These are phyloP conservation scores for Clitopilus passeckerianus DNA, from an alignment of 768 basidiomycete genomes.

Conservation along the genomic window DNA sequence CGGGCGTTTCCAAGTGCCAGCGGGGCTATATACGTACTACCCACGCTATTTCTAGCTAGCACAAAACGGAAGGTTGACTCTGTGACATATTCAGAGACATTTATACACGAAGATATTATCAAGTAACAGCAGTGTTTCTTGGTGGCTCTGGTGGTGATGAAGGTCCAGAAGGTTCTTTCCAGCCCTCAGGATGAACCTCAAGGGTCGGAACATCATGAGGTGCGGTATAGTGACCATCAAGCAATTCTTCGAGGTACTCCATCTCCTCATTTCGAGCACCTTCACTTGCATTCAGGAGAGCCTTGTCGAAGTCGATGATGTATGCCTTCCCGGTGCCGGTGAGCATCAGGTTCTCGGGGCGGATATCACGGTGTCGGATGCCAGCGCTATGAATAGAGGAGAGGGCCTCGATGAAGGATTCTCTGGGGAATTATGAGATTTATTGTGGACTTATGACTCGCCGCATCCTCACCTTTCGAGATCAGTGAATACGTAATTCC, in stretches of 20 bases:
- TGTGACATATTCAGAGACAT: too few relatives aligned
- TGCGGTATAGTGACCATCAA: background rate
- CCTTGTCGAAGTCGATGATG: conserved; percentile 22
- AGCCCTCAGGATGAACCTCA: background rate
- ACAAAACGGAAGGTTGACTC: too few relatives aligned
- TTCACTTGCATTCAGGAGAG: conserved; percentile 3
- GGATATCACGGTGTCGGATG: conserved; percentile 21
- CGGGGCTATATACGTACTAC: too few relatives aligned
- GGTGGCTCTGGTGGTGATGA: background rate
- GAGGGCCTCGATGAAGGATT: background rate
- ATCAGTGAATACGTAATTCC: background rate
- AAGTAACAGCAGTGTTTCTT: background rate
- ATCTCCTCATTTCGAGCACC: background rate
- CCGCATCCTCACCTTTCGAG: background rate
- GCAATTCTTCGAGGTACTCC: background rate
- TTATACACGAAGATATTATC: too few relatives aligned
- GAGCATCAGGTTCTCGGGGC: conserved; percentile 16
- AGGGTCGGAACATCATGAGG: background rate
- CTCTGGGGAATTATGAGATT: background rate
- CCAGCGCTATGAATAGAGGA: conserved; percentile 17
- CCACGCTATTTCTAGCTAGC: too few relatives aligned
- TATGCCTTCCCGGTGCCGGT: conserved; percentile 10
- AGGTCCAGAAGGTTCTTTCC: background rate
- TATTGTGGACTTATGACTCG: background rate
- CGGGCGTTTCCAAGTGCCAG: too few relatives aligned